Evolutionary conservation across 257 asterid species (phyloP).

Genomic region (Prunella vulgaris): DNA sequence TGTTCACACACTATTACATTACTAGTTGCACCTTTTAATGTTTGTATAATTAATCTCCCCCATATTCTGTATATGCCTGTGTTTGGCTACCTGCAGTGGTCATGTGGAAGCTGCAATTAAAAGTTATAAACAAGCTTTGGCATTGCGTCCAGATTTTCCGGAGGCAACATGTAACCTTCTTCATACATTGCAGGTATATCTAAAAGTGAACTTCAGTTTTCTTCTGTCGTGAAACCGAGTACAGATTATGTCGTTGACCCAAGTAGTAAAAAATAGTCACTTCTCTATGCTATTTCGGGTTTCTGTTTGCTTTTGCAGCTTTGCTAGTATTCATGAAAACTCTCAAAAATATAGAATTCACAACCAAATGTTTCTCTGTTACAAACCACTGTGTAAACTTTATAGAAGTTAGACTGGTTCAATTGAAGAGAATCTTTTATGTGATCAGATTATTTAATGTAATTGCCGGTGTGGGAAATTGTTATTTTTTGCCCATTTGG

Average conservation of each 20-base stretch:
- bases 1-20: not conserved
- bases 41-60: constrained; percentile 1
- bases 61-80: constrained; percentile 14
- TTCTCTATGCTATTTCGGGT: not conserved
- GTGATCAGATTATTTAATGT: not conserved
- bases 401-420: not conserved
- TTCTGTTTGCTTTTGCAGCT: constrained; percentile 15
- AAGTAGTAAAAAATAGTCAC: not conserved
- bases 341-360: not conserved
- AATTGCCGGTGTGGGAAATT: not conserved
- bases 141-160: constrained; percentile 88
- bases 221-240: constrained; percentile 4
- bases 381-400: not conserved
- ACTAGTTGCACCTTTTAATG: not conserved
- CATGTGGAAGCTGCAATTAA: constrained; percentile 88
- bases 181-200: constrained; percentile 81
- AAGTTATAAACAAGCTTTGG: constrained; percentile 88
- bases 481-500: not conserved
- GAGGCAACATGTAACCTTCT: constrained; percentile 99
- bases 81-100: constrained; percentile 49
- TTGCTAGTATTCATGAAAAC: not conserved
- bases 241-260: not conserved
- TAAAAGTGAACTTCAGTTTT: not conserved
- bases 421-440: not conserved
- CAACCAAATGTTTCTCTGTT: not conserved